Conservation (phyloP, 2,329 filamentous ascomycete genomes). For the Aspergillus sp. region DNA sequence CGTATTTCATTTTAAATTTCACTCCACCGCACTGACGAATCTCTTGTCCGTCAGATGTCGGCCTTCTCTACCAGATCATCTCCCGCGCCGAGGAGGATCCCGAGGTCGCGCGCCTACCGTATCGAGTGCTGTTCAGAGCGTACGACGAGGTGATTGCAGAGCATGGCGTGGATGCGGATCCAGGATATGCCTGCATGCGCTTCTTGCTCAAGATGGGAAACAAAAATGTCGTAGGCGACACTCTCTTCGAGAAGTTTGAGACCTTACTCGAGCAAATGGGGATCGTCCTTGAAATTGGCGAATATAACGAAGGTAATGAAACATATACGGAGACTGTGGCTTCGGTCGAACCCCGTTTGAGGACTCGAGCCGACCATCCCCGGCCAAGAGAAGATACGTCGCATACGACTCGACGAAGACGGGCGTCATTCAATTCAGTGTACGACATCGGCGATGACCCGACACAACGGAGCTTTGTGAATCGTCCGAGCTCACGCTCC, state of each 20-base stretch:
- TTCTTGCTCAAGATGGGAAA: slow-evolving; percentile 77
- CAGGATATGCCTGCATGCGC: slow-evolving; percentile 72
- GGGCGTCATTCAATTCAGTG: slow-evolving; percentile 55
- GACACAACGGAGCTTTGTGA: slow-evolving; percentile 40
- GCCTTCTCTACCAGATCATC: slow-evolving; percentile 74
- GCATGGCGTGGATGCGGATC: slow-evolving; percentile 67
- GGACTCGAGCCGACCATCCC: slow-evolving; percentile 16
- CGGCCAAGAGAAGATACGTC: slow-evolving; percentile 26
- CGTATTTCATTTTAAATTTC: slow-evolving; percentile 7
- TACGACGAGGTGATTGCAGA: slow-evolving; percentile 74
- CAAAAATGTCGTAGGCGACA: slow-evolving; percentile 51
- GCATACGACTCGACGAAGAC: slow-evolving; percentile 37
- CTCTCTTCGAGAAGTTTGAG: slow-evolving; percentile 68
- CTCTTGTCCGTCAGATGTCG: slow-evolving; percentile 61
- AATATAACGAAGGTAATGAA: slow-evolving; percentile 29
- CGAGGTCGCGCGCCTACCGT: slow-evolving; percentile 64
- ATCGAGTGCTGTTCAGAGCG: slow-evolving; percentile 74
- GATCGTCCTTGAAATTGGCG: slow-evolving; percentile 65
- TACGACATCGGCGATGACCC: slow-evolving; percentile 53
- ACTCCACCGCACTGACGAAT: background rate
- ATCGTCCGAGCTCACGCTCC: slow-evolving; percentile 42
- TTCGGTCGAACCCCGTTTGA: slow-evolving; percentile 22
- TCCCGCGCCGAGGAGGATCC: slow-evolving; percentile 65
- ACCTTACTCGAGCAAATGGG: slow-evolving; percentile 65
- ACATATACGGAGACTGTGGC: slow-evolving; percentile 21